Conservation (phyloP, 2,329 filamentous ascomycete genomes). For the Penicillium sp. region DNA sequence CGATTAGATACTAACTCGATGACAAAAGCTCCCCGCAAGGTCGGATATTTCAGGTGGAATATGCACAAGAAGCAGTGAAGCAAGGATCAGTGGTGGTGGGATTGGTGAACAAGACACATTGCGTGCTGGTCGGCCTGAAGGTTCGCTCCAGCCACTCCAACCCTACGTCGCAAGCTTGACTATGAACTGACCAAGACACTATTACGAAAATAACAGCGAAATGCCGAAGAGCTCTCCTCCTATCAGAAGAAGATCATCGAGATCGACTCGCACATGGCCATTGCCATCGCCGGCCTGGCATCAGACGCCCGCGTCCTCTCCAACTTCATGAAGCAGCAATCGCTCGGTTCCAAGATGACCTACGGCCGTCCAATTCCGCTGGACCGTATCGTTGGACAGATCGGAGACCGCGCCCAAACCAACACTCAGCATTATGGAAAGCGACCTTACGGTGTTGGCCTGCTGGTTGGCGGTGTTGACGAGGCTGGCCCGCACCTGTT, state of each 20-base stretch:
- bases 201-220: slow-evolving; percentile 62
- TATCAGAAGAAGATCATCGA: slow-evolving; percentile 99
- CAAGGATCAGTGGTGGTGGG: slow-evolving; percentile 98
- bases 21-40: slow-evolving; percentile 85
- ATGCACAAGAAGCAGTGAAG: slow-evolving; percentile 97
- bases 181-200: slow-evolving; percentile 10
- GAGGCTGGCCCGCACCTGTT: slow-evolving; percentile 93
- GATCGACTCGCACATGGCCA: slow-evolving; percentile 91
- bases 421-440: slow-evolving; percentile 98
- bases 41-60: slow-evolving; percentile 99
- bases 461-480: slow-evolving; percentile 91
- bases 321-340: slow-evolving; percentile 99
- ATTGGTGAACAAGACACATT: slow-evolving; percentile 96
- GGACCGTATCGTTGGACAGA: slow-evolving; percentile 83
- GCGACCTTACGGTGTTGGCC: slow-evolving; percentile 91
- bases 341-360: slow-evolving; percentile 89
- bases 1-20: slow-evolving; percentile 14
- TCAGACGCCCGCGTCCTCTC: slow-evolving; percentile 98
- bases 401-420: slow-evolving; percentile 93
- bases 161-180: background rate
- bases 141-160: slow-evolving; percentile 48
- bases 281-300: slow-evolving; percentile 93
- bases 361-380: slow-evolving; percentile 93
- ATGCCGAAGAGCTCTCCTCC: slow-evolving; percentile 97
- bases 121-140: slow-evolving; percentile 94